Evolutionary conservation across 768 basidiomycete species (phyloP), one percentile per base, ranked within the genome.

Genomic region (Rhizopogon sp.): DNA sequence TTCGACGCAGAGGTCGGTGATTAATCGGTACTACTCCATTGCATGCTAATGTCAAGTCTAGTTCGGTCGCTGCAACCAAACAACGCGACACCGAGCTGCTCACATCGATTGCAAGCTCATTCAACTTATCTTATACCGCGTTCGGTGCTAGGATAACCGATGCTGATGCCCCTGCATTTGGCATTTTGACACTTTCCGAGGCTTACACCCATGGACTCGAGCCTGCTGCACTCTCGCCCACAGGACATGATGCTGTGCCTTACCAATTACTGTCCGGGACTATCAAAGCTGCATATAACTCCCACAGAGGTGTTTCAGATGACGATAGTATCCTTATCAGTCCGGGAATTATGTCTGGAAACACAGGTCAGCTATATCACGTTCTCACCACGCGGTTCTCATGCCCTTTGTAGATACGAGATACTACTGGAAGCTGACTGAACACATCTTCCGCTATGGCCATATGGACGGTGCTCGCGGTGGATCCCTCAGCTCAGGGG

Each of bases 361-460:
- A 83, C 63, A 84, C 83, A 6, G 69, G 69, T 69, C 43, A n/a
- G 69, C 39, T 13, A 31, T 45, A 39, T 20, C 17, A 39, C 29
- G 55, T 56, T 20, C 43, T 52, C 10, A 43, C 44, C 14, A 33
- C 6, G 14, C 16, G 42, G 6, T 51, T 37, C 41, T 28, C 11
- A 31, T 29, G n/a, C 16, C 25, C 31, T 44, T 37, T 28, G 25
- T 56, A 76, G 78, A 79, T 52, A 79, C 77, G 14, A 62, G 63
- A 17, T 73, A 65, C 56, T 79, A 80, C 60, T 78, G 79, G 77
- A 67, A 70, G 46, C 60, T 74, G 16, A 69, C 69, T 0, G 58
- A 55, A 49, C 85, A 88, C 59, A 89, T 91, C 58, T 89, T 87
- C 77, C 81, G 88, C 17, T 91, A 89, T 56, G 67, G 66, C n/a